These are phyloP conservation scores for Scedosporium apiospermum DNA, from an alignment of 2,329 filamentous ascomycete species.

Conservation along the genomic window DNA sequence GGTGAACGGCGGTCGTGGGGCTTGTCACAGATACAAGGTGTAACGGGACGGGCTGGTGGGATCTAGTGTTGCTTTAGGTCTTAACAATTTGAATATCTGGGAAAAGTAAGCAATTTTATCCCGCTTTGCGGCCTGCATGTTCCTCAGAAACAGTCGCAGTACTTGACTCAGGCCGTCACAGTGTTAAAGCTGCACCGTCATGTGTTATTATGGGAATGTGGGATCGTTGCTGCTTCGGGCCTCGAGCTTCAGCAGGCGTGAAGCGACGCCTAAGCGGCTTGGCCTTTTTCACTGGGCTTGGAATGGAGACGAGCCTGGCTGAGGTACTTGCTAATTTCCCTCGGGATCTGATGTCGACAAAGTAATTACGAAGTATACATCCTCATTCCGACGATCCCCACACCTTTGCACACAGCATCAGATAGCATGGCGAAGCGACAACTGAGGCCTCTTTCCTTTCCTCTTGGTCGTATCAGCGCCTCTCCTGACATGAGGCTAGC, in stretches of 20 bases:
- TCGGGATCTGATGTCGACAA: neutral
- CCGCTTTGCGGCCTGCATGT: neutral
- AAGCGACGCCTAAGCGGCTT: neutral
- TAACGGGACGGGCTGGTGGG: neutral
- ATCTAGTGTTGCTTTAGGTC: neutral
- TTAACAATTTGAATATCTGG: neutral
- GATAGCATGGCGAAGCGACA: neutral
- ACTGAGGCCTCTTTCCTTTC: neutral
- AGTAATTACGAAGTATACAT: neutral
- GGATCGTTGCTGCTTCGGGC: neutral
- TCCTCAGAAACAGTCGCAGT: neutral
- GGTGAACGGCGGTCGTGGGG: neutral
- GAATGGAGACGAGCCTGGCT: neutral
- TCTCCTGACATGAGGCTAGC: neutral
- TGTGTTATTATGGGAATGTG: neutral
- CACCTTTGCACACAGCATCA: neutral
- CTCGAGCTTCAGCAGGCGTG: neutral
- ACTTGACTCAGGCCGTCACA: neutral
- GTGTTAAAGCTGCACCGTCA: neutral
- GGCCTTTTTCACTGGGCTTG: neutral
- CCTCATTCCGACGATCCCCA: neutral
- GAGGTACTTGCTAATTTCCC: neutral
- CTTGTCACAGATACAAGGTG: neutral
- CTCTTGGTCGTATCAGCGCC: neutral
- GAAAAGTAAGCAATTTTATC: slow-evolving; percentile 1